A percentile compares a stretch with the other conserved stretches of the same genome.
Conservation (phyloP, 768 basidiomycete genomes). For the Lactifluus volemus region DNA sequence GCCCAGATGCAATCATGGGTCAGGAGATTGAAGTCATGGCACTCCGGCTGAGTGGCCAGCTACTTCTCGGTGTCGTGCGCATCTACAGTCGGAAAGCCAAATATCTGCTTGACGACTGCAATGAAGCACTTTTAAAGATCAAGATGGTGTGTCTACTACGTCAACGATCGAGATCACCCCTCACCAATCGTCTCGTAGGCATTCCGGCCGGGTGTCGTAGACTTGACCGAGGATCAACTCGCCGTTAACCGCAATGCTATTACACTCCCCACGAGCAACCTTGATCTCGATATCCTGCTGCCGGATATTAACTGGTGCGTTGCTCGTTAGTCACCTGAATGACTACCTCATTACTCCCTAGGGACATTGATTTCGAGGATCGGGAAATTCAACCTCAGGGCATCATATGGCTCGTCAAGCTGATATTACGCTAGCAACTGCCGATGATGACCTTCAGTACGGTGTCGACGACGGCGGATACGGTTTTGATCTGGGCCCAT, state of each 20-base stretch:
- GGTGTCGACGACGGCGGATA: slow-evolving; percentile 49
- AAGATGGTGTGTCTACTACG: slow-evolving; percentile 59
- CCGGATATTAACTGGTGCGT: slow-evolving; percentile 75
- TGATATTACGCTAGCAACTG: slow-evolving; percentile 80
- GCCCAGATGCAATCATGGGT: slow-evolving; percentile 80
- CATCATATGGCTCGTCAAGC: slow-evolving; percentile 79
- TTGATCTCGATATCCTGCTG: slow-evolving; percentile 73
- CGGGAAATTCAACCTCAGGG: slow-evolving; percentile 56
- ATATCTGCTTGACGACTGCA: slow-evolving; percentile 95
- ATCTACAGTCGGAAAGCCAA: slow-evolving; percentile 98
- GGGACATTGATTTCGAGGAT: slow-evolving; percentile 76
- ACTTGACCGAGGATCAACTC: slow-evolving; percentile 92
- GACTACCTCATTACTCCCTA: slow-evolving; percentile 24
- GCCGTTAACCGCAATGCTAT: slow-evolving; percentile 82
- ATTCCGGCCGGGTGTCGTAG: slow-evolving; percentile 90
- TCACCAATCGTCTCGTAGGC: slow-evolving; percentile 40
- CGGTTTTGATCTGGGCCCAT: slow-evolving; percentile 72
- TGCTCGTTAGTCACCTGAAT: not conserved
- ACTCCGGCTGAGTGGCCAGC: slow-evolving; percentile 90
- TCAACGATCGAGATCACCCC: not conserved
- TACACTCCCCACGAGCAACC: slow-evolving; percentile 67
- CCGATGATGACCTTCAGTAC: slow-evolving; percentile 66
- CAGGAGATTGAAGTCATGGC: slow-evolving; percentile 92
- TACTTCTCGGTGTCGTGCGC: slow-evolving; percentile 91
- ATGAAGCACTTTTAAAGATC: slow-evolving; percentile 90